Percentiles rank a stretch among this genome's conserved stretches.
phyloP scores from a whole-genome alignment of 2,329 filamentous ascomycete species.

The Colletotrichum lupini region DNA sequence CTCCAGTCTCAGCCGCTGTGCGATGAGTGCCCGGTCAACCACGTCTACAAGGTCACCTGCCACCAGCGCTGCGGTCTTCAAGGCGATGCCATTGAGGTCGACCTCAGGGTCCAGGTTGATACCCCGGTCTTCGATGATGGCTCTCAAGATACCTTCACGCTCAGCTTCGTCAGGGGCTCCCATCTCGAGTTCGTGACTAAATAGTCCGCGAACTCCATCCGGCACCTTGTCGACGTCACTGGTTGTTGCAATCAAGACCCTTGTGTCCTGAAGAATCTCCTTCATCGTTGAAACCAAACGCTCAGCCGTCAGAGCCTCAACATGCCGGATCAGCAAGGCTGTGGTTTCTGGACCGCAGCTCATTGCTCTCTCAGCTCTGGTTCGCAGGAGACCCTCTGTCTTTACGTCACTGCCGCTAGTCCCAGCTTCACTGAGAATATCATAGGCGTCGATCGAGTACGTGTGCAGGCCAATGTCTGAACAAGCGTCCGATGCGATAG shows the following conservation, averaged over 20 bases:
- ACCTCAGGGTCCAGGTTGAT: constrained; percentile 85
- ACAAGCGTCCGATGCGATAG: constrained; percentile 79
- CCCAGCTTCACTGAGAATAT: constrained; percentile 91
- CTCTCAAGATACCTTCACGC: constrained; percentile 85
- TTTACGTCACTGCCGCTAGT: constrained; percentile 91
- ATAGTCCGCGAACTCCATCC: constrained; percentile 87
- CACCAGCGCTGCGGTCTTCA: constrained; percentile 96
- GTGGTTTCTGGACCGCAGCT: constrained; percentile 88
- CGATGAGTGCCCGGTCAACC: constrained; percentile 87
- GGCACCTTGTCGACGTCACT: constrained; percentile 96
- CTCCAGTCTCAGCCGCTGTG: constrained; percentile 80
- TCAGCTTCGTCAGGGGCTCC: constrained; percentile 91
- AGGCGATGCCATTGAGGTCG: constrained; percentile 84
- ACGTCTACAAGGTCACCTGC: constrained; percentile 95
- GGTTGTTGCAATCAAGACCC: constrained; percentile 92
- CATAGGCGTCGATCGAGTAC: constrained; percentile 90
- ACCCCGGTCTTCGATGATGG: constrained; percentile 80
- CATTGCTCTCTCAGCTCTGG: constrained; percentile 87
- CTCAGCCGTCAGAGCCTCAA: constrained; percentile 92
- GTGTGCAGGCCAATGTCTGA: constrained; percentile 90
- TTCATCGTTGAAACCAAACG: constrained; percentile 87
- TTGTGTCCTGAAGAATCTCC: constrained; percentile 81
- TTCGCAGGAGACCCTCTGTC: constrained; percentile 90
- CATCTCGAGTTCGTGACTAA: constrained; percentile 97
- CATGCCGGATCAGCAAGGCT: constrained; percentile 85